Percentiles rank a stretch among this genome's conserved stretches.
Evolutionary conservation across 2,329 filamentous ascomycete species (phyloP).

Genomic region (Plenodomus biglobosus): DNA sequence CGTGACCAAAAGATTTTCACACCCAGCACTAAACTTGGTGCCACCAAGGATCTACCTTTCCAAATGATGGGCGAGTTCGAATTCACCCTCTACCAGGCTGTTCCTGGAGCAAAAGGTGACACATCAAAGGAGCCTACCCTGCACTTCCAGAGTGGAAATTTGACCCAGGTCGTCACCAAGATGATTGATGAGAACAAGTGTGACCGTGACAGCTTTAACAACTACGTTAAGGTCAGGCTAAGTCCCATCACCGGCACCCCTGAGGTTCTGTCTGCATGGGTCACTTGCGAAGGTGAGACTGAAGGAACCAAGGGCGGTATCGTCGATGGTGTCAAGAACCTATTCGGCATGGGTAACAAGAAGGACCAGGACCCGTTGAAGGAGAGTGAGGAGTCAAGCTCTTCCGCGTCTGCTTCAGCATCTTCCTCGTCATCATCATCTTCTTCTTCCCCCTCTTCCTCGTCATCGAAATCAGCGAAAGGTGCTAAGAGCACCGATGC

Average conservation of each 20-base stretch:
- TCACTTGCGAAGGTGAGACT: slow-evolving; percentile 81
- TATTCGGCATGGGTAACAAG: slow-evolving; percentile 91
- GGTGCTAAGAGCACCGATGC: slow-evolving; percentile 53
- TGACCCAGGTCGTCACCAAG: slow-evolving; percentile 78
- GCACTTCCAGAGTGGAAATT: slow-evolving; percentile 74
- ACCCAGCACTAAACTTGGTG: slow-evolving; percentile 71
- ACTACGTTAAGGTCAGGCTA: slow-evolving; percentile 76
- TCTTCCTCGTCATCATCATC: slow-evolving; percentile 52
- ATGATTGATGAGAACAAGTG: slow-evolving; percentile 80
- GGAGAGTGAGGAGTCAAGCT: slow-evolving; percentile 49
- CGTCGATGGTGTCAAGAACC: slow-evolving; percentile 91
- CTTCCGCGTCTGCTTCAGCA: slow-evolving; percentile 11
- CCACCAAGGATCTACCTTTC: slow-evolving; percentile 81
- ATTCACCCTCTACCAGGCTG: slow-evolving; percentile 76
- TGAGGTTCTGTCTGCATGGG: slow-evolving; percentile 71
- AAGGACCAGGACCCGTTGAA: slow-evolving; percentile 76
- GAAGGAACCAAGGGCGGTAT: slow-evolving; percentile 73
- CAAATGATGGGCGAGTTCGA: slow-evolving; percentile 80
- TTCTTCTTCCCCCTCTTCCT: slow-evolving; percentile 49
- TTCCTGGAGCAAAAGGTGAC: slow-evolving; percentile 52
- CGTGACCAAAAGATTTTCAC: slow-evolving; percentile 83
- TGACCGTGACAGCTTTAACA: slow-evolving; percentile 71
- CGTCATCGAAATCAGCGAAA: slow-evolving; percentile 49
- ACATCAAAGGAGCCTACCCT: slow-evolving; percentile 62
- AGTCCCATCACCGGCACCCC: slow-evolving; percentile 75